These are phyloP conservation scores for Coccomyxa sp. DNA, from an alignment of 139 green algal species.

Conservation along the genomic window DNA sequence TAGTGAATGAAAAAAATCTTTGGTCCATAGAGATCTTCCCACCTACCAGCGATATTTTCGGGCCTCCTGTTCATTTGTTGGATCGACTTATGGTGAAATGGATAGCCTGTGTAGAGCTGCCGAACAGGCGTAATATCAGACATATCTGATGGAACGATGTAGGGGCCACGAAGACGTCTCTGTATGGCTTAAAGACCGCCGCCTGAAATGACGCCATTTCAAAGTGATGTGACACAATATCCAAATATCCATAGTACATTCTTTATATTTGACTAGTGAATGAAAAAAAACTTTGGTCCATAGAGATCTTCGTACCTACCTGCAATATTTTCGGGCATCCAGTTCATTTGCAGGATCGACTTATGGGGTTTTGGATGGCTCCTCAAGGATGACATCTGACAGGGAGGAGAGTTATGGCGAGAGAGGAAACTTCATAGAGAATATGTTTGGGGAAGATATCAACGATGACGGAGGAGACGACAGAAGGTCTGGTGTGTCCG, in stretches of 20 bases:
- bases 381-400: not conserved
- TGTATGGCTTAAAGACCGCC: not conserved
- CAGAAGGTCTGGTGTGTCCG: not conserved
- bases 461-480: too few relatives aligned
- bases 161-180: not conserved
- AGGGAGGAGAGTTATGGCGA: too few relatives aligned
- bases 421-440: not conserved
- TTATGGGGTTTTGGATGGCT: slow-evolving; percentile 1
- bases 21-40: not conserved
- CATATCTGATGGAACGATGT: not conserved
- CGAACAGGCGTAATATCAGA: not conserved
- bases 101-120: not conserved
- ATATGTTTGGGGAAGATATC: not conserved
- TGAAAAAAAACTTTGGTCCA: slow-evolving; percentile 2
- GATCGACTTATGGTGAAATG: slow-evolving; percentile 1
- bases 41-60: slow-evolving; percentile 1
- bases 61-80: not conserved
- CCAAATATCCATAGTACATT: slow-evolving; percentile 2
- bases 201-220: not conserved
- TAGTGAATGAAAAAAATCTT: slow-evolving; percentile 1
- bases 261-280: slow-evolving; percentile 1
- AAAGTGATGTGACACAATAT: not conserved
- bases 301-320: not conserved
- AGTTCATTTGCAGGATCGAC: slow-evolving; percentile 1
- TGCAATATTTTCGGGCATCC: not conserved